Evolutionary conservation across 2,329 filamentous ascomycete genomes (phyloP), one percentile per base, ranked within the genome.

Genomic region (Hypoxylon sp.): DNA sequence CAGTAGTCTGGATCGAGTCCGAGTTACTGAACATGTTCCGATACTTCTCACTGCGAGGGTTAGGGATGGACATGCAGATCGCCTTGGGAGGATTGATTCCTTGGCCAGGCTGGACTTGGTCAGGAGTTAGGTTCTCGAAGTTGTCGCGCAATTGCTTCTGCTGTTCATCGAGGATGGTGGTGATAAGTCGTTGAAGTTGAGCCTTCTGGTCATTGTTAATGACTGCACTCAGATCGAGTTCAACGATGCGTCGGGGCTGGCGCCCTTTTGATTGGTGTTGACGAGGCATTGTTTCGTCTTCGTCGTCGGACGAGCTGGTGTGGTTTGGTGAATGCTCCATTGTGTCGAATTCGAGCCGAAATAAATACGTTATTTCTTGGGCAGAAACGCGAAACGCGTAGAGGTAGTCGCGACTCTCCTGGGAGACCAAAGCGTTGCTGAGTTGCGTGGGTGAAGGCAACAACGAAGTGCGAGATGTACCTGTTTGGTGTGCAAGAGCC

Each of bases 151-250:
- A 81, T 44, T 87, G 83, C 56, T 82, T 83, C 62, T 85, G 82
- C 81, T 90, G 87, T 39, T 81, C 81, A 53, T 89, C 87, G 37
- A 84, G 85, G 68, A 89, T 85, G 50, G 82, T 81, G 26, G 76
- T 81, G 63, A 88, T 78, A 11, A 91, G 81, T 3, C 81, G 79
- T n/a, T 81, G 78, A 44, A 91, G 77, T 63, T 90, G 87, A 33
- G 80, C 80, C 71, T 82, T 84, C 73, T 90, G 86, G 1, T 82
- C 79, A 3, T 77, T 50, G 19, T 78, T 85, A 39, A 89, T 76
- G 56, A 86, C 75, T 26, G 81, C 80, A 57, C 83, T 87, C 68
- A 90, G 72, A 67, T 89, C 86, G 44, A 85, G 82, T 39, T 85
- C 75, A 13, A 65, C 80, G 17, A 22, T 19, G 17, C 84, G 82